Evolutionary conservation across 2,329 filamentous ascomycete species (phyloP).

Genomic region (Ceratocystis cubensis): DNA sequence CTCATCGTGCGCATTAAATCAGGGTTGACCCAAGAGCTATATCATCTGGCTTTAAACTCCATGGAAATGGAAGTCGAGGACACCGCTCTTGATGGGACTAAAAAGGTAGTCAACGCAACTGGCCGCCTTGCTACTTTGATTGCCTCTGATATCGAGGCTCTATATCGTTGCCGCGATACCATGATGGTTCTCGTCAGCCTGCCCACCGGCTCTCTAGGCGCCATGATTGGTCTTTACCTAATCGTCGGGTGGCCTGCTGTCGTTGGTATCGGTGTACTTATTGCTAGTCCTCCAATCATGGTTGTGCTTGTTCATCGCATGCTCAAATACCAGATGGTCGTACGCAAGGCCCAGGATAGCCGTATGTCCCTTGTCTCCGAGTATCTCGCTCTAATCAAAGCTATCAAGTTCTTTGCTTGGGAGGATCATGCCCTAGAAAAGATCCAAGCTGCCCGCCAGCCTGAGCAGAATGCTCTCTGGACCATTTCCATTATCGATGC

Average conservation of each 20-base stretch:
- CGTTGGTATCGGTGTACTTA: conserved; percentile 38
- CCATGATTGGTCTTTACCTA: conserved; percentile 40
- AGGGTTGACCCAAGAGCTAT: conserved; percentile 46
- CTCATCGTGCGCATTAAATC: conserved; percentile 43
- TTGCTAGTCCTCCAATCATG: conserved; percentile 39
- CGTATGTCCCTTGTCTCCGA: conserved; percentile 47
- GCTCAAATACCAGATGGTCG: conserved; percentile 38
- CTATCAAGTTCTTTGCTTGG: conserved; percentile 51
- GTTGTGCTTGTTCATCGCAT: conserved; percentile 38
- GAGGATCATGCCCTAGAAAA: conserved; percentile 41
- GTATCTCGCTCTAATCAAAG: conserved; percentile 44
- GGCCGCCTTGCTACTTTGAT: conserved; percentile 45
- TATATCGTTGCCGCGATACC: conserved; percentile 40
- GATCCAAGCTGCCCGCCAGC: conserved; percentile 37
- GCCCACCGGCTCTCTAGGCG: conserved; percentile 36
- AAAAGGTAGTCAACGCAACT: conserved; percentile 33
- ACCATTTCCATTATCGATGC: conserved; percentile 37
- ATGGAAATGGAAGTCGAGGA: conserved; percentile 45
- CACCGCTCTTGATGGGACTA: conserved; percentile 20
- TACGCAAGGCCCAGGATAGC: conserved; percentile 43
- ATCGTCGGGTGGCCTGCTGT: conserved; percentile 45
- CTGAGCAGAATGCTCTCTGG: conserved; percentile 45
- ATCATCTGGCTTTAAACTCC: conserved; percentile 41
- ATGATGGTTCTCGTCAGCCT: conserved; percentile 36
- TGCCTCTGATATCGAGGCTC: conserved; percentile 45